These are phyloP conservation scores for Albifimbria verrucaria DNA, from an alignment of 2,329 filamentous ascomycete genomes.

Conservation along the genomic window DNA sequence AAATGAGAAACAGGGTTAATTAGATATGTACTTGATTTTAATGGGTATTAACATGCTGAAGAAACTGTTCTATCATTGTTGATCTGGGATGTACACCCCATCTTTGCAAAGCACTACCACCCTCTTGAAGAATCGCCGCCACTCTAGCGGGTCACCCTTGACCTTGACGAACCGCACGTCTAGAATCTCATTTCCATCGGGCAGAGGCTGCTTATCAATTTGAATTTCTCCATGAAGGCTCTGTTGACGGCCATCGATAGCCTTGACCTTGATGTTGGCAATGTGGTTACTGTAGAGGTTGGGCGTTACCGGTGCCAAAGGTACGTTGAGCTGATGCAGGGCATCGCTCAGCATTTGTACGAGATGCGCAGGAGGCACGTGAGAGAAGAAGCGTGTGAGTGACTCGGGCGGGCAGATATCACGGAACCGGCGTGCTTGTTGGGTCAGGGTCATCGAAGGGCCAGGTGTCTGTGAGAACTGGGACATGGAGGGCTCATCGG, in stretches of 20 bases:
- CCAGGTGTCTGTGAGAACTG: constrained; percentile 81
- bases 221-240: constrained; percentile 71
- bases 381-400: constrained; percentile 89
- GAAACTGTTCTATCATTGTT: constrained; percentile 25
- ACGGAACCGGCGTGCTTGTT: constrained; percentile 81
- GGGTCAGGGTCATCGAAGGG: constrained; percentile 80
- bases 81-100: constrained; percentile 61
- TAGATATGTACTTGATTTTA: too few relatives aligned
- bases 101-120: constrained; percentile 86
- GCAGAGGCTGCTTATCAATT: constrained; percentile 62
- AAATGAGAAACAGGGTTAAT: too few relatives aligned
- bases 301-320: constrained; percentile 52
- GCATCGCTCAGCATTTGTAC: constrained; percentile 77
- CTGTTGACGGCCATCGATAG: constrained; percentile 69
- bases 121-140: constrained; percentile 95
- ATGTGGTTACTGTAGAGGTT: constrained; percentile 52
- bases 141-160: constrained; percentile 94
- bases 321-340: constrained; percentile 81
- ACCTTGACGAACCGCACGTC: constrained; percentile 92
- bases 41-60: too few relatives aligned
- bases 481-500: constrained; percentile 79
- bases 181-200: constrained; percentile 58
- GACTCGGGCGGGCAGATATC: constrained; percentile 88
- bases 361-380: constrained; percentile 70
- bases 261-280: constrained; percentile 68